phyloP scores from a whole-genome alignment of 768 basidiomycete genomes.

The Boletellus sp. region DNA sequence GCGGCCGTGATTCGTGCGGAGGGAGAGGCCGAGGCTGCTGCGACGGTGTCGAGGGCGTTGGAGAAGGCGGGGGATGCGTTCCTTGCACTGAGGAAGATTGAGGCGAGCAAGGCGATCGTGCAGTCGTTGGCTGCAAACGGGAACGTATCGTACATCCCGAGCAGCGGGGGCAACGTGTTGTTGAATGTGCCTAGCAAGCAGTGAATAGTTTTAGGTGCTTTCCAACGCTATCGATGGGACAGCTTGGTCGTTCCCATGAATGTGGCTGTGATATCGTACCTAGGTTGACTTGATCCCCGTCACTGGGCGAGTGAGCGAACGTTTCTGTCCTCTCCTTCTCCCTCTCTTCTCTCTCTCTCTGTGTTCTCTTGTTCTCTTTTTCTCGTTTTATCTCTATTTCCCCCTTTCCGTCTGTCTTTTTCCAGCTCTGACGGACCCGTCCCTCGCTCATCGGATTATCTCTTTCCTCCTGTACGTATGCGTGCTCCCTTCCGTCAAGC shows the following conservation, averaged over 20 bases:
- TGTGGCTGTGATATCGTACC: conserved; percentile 22
- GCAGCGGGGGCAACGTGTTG: conserved; percentile 73
- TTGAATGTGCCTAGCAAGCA: conserved; percentile 69
- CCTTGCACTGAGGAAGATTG: conserved; percentile 91
- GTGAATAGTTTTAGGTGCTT: not conserved
- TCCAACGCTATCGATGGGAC: not conserved
- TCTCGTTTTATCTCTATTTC: conserved; percentile 31
- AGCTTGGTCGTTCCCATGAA: conserved; percentile 19
- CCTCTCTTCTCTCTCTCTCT: conserved; percentile 21
- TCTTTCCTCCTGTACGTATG: conserved; percentile 33
- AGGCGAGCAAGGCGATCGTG: conserved; percentile 96
- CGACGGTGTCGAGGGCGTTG: conserved; percentile 86
- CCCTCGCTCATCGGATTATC: conserved; percentile 39
- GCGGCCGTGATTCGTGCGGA: conserved; percentile 97
- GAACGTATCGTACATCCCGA: conserved; percentile 89
- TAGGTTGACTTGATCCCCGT: conserved; percentile 22
- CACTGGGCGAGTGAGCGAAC: conserved; percentile 19
- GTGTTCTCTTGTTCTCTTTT: conserved; percentile 30
- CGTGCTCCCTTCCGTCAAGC: conserved; percentile 5
- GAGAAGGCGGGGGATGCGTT: conserved; percentile 96
- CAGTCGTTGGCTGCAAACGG: conserved; percentile 72
- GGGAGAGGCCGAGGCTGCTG: conserved; percentile 96
- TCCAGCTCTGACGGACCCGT: conserved; percentile 33
- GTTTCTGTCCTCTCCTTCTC: conserved; percentile 5
- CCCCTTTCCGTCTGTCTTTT: conserved; percentile 35